Percentiles rank a stretch among this genome's conserved stretches.
Evolutionary conservation across 305 asterid genomes (phyloP).

Genomic region (Rubia peregrina): DNA sequence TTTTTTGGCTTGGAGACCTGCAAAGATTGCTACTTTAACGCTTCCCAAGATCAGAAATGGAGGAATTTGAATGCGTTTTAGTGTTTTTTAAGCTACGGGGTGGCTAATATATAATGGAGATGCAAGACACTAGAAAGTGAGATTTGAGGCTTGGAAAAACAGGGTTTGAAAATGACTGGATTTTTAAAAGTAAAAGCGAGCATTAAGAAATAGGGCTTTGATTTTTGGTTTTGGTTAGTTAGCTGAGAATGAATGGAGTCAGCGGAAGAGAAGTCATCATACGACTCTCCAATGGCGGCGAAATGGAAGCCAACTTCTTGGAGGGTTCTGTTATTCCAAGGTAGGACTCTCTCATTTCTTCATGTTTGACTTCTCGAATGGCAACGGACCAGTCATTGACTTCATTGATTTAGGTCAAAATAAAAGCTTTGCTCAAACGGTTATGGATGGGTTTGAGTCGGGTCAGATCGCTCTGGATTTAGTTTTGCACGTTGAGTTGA

Average conservation of each 20-base stretch:
- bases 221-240: not conserved
- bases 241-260: constrained; percentile 5
- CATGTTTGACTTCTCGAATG: constrained; percentile 13
- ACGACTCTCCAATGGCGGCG: constrained; percentile 14
- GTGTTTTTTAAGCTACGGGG: not conserved
- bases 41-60: not conserved
- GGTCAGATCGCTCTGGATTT: too few relatives aligned
- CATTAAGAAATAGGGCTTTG: not conserved
- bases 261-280: constrained; percentile 3
- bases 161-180: constrained; percentile 11
- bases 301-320: constrained; percentile 8
- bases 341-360: not conserved
- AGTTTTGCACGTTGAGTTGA: too few relatives aligned
- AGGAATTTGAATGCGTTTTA: not conserved
- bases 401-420: not conserved
- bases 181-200: not conserved
- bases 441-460: too few relatives aligned
- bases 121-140: constrained; percentile 15
- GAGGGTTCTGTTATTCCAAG: not conserved
- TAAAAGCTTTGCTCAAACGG: too few relatives aligned
- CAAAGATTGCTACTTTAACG: constrained; percentile 12
- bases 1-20: not conserved
- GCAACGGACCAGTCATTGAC: not conserved
- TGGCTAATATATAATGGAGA: not conserved
- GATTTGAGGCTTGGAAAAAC: constrained; percentile 14